These are phyloP conservation scores for Pestalotiopsis sp. DNA, from an alignment of 2,329 filamentous ascomycete genomes.

Conservation along the genomic window DNA sequence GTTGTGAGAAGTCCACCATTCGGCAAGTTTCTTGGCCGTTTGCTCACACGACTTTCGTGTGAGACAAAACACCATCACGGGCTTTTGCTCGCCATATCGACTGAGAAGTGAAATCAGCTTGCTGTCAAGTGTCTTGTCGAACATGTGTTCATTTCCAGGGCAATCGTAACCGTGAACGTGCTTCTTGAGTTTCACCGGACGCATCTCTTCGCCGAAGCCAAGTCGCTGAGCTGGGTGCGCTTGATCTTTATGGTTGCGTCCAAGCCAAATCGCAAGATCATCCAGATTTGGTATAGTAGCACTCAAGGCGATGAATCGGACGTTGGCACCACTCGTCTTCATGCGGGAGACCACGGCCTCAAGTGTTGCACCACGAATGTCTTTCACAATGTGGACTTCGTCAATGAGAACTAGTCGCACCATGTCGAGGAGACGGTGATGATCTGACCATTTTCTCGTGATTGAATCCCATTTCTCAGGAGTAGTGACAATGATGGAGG, in stretches of 20 bases:
- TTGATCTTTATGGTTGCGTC: constrained; percentile 61
- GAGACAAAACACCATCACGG: constrained; percentile 82
- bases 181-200: constrained; percentile 77
- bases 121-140: constrained; percentile 69
- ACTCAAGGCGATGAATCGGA: constrained; percentile 80
- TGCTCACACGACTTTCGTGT: constrained; percentile 71
- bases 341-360: constrained; percentile 86
- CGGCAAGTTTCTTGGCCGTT: constrained; percentile 69
- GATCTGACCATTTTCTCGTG: constrained; percentile 84
- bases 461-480: constrained; percentile 93
- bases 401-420: constrained; percentile 84
- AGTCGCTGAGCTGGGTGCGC: constrained; percentile 68
- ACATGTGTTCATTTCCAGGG: constrained; percentile 72
- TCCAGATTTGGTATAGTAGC: constrained; percentile 83
- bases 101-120: constrained; percentile 69
- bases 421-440: constrained; percentile 72
- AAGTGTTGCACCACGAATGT: constrained; percentile 75
- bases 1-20: constrained; percentile 61
- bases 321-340: constrained; percentile 76
- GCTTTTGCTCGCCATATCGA: constrained; percentile 70
- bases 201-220: constrained; percentile 77
- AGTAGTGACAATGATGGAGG: constrained; percentile 83
- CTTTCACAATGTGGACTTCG: constrained; percentile 85
- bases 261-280: constrained; percentile 81
- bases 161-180: constrained; percentile 73